Evolutionary conservation across 495 filamentous ascomycete genomes (phyloP).

Genomic region (Darksidea phi): DNA sequence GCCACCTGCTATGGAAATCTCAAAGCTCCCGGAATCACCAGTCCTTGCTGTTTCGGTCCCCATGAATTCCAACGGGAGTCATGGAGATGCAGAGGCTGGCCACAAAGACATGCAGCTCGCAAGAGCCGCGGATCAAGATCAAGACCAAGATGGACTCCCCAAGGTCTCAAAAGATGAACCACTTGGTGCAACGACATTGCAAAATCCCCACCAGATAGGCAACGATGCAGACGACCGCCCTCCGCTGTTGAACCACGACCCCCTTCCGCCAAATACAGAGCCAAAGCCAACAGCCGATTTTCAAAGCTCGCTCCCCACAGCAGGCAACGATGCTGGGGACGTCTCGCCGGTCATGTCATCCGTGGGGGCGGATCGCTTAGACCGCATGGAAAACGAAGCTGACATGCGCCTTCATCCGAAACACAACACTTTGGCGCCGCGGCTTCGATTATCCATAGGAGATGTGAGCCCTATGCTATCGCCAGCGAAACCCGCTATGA

Average conservation of each 20-base stretch:
- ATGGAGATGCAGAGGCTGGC: background rate
- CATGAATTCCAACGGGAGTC: background rate
- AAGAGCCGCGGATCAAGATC: background rate
- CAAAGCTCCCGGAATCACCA: background rate
- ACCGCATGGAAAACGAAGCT: constrained; percentile 10
- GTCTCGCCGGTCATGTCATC: constrained; percentile 28
- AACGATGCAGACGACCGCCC: constrained; percentile 24
- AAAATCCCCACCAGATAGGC: background rate
- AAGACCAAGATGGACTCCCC: background rate
- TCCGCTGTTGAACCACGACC: constrained; percentile 28
- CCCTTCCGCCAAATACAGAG: background rate
- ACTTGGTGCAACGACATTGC: background rate
- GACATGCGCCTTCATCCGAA: constrained; percentile 6
- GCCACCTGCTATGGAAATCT: constrained; percentile 4
- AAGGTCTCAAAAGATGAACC: background rate
- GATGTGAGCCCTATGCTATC: constrained; percentile 24
- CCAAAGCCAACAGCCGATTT: constrained; percentile 5
- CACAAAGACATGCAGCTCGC: background rate
- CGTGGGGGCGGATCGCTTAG: constrained; percentile 3
- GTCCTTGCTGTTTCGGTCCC: background rate
- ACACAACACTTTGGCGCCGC: background rate
- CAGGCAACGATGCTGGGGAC: constrained; percentile 11
- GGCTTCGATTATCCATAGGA: background rate
- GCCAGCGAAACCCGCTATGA: background rate
- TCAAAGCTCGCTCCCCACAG: constrained; percentile 4